Evolutionary conservation across 371 early-diverging fungal species (phyloP), one percentile per base, ranked within the genome.

Genomic region (Mortierella sp.): DNA sequence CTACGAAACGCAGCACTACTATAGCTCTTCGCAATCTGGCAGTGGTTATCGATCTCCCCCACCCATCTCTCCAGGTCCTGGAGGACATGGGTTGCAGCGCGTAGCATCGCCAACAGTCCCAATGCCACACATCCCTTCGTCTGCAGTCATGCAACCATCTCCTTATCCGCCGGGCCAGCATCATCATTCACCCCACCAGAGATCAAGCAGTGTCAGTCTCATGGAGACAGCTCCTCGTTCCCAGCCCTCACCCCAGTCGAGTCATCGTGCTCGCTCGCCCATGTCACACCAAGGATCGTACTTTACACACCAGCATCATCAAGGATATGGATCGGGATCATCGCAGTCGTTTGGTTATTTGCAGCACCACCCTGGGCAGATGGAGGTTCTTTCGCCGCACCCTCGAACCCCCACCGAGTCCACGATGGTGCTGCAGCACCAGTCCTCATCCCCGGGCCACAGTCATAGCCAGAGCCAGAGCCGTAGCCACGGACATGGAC

Each of bases 281-380:
- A 61, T 69, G 69, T 23, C 61, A 2, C 65, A 65, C n/a, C 76
- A 65, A 23, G 69, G 70, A 2, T 21, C 76, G 0, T 73, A 73
- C 43, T 73, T 50, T 50, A 27, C 51, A 19, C 67, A 62, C 55
- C 38, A 55, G 7, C 67, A 67, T 16, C 51, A 58, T 28, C 67
- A 67, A 28, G 70, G 61, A 19, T 61, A 68, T 61, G 57, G 21
- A 13, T 62, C 46, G 12, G n/a, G 54, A 5, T 19, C 61, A 8
- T 47, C 71, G 0, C 52, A 64, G 38, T 51, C 49, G 23, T 39
- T 57, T 2, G 60, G 58, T 27, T 61, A 61, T 38, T 16, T 52
- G 13, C 64, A 71, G 41, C 60, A 58, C 28, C 65, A 66, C 10
- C 23, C 67, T 4, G 52, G 51, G 16, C 71, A 64, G 27, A 50